Conservation (phyloP, 768 basidiomycete genomes). For the Podaxis sp. region DNA sequence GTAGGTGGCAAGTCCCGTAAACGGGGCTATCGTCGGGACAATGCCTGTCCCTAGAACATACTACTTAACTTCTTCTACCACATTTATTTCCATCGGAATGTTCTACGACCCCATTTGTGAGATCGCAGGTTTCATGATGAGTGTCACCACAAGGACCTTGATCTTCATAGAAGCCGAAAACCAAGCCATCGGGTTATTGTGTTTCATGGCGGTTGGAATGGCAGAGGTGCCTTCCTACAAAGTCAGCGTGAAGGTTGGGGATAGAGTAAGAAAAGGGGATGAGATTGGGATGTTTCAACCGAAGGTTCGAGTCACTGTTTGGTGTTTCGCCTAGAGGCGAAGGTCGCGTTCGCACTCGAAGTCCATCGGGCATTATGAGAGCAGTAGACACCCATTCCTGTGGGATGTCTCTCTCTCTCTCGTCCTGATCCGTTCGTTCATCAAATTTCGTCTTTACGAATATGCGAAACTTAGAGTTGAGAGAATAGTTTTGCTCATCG, state of each 20-base stretch:
- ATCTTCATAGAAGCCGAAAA: conserved; percentile 58
- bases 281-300: conserved; percentile 63
- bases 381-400: not conserved
- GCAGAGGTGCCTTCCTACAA: conserved; percentile 60
- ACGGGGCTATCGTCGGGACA: conserved; percentile 39
- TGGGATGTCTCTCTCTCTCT: too few relatives aligned
- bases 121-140: conserved; percentile 41
- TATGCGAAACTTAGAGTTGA: too few relatives aligned
- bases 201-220: conserved; percentile 60
- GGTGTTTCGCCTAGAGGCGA: conserved; percentile 5
- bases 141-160: conserved; percentile 47
- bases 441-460: too few relatives aligned
- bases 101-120: not conserved
- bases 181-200: conserved; percentile 52
- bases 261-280: conserved; percentile 51
- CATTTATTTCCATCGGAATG: conserved; percentile 7
- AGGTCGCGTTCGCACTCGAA: not conserved
- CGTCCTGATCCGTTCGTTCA: not conserved
- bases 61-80: conserved; percentile 35
- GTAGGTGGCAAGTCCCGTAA: conserved; percentile 65
- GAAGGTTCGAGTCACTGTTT: conserved; percentile 53
- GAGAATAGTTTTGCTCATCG: too few relatives aligned
- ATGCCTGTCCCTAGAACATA: conserved; percentile 51
- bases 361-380: not conserved
- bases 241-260: conserved; percentile 43